Percentiles rank a stretch among this genome's conserved stretches.
These are phyloP conservation scores for Capronia coronata DNA, from an alignment of 2,329 filamentous ascomycete genomes.

Conservation along the genomic window DNA sequence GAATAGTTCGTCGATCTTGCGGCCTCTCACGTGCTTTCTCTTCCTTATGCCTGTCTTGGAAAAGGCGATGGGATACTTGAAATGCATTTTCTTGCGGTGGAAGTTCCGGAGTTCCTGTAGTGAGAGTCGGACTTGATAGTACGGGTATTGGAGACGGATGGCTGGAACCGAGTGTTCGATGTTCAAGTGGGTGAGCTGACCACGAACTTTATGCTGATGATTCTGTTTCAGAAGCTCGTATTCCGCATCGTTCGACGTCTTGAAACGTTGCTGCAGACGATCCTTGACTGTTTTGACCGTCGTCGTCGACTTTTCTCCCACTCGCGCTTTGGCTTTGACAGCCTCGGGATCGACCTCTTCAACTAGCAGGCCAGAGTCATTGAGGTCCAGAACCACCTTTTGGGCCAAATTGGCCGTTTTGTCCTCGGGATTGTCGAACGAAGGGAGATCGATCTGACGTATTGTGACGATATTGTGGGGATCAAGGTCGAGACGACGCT, in stretches of 20 bases:
- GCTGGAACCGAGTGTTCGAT: slow-evolving; percentile 93
- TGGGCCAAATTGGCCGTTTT: slow-evolving; percentile 67
- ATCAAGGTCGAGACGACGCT: slow-evolving; percentile 51
- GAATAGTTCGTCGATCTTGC: slow-evolving; percentile 71
- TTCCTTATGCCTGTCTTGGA: slow-evolving; percentile 64
- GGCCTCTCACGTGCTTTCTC: slow-evolving; percentile 74
- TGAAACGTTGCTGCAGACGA: slow-evolving; percentile 75
- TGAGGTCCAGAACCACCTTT: slow-evolving; percentile 74
- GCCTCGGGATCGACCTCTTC: slow-evolving; percentile 65
- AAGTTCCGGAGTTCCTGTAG: slow-evolving; percentile 70
- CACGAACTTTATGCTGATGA: slow-evolving; percentile 90
- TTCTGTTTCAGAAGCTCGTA: slow-evolving; percentile 96
- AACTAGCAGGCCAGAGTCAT: slow-evolving; percentile 78
- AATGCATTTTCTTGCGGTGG: slow-evolving; percentile 71
- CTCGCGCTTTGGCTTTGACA: slow-evolving; percentile 44
- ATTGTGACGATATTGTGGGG: slow-evolving; percentile 45
- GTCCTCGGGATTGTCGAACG: slow-evolving; percentile 73
- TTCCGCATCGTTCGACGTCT: slow-evolving; percentile 91
- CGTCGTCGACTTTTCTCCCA: slow-evolving; percentile 40
- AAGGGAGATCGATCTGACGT: slow-evolving; percentile 58
- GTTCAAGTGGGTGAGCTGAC: slow-evolving; percentile 82
- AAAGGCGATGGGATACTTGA: slow-evolving; percentile 63
- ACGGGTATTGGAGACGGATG: slow-evolving; percentile 85
- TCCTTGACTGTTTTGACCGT: slow-evolving; percentile 49
- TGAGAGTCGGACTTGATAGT: slow-evolving; percentile 81